Evolutionary conservation across 192 early-diverging fungal species (phyloP).

Genomic region (Helicostylum pulchrum): DNA sequence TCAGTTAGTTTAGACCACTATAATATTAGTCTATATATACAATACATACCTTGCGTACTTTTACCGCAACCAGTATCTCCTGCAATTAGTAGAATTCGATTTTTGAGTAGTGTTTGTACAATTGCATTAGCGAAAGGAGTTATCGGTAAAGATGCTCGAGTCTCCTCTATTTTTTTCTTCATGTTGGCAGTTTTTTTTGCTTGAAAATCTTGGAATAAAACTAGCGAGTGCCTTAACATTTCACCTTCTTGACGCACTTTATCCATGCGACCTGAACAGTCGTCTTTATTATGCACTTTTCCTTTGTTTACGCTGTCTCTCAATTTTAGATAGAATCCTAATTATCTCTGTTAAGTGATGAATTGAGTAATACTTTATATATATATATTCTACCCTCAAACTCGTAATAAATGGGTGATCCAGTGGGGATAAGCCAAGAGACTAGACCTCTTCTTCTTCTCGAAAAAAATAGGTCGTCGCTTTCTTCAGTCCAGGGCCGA

Average conservation of each 20-base stretch:
- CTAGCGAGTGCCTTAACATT: conserved; percentile 40
- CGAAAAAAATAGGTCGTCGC: conserved; percentile 39
- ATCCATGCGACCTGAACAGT: conserved; percentile 1
- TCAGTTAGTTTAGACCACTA: background rate
- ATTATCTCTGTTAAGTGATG: background rate
- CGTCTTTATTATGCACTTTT: background rate
- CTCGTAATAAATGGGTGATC: conserved; percentile 35
- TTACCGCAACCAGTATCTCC: conserved; percentile 76
- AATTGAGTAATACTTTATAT: background rate
- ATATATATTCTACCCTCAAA: conserved; percentile 33
- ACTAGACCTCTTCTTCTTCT: conserved; percentile 29
- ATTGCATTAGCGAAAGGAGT: conserved; percentile 58
- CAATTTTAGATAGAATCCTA: conserved; percentile 28
- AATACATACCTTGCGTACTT: conserved; percentile 47
- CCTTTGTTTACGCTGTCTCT: conserved; percentile 8
- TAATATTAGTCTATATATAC: conserved; percentile 12
- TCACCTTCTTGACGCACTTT: conserved; percentile 19
- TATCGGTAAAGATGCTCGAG: conserved; percentile 58
- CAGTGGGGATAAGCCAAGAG: conserved; percentile 21
- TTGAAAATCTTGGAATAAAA: conserved; percentile 52
- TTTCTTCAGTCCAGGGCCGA: conserved; percentile 28
- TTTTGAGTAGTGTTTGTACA: conserved; percentile 49
- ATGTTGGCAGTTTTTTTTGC: conserved; percentile 37
- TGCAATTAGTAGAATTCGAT: conserved; percentile 65
- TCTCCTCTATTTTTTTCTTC: conserved; percentile 49